Evolutionary conservation across 1,284 basidiomycete genomes (phyloP).

Genomic region (Apiotrichum akiyoshidainum): DNA sequence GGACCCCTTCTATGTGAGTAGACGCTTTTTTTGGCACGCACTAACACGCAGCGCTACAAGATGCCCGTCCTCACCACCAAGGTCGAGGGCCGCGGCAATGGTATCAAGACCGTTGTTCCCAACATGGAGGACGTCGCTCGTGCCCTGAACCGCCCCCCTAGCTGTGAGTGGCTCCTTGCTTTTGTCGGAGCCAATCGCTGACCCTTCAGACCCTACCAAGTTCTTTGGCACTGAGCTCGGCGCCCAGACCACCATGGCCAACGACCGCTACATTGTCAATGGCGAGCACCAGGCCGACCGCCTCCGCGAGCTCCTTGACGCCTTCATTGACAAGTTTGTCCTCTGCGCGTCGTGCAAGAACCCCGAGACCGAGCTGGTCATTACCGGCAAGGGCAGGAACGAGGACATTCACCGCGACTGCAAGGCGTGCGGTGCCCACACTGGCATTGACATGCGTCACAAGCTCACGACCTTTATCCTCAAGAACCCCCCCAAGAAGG

Average conservation of each 20-base stretch:
- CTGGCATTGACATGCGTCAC: constrained; percentile 92
- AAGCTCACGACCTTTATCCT: constrained; percentile 94
- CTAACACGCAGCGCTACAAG: constrained; percentile 49
- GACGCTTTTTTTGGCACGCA: not conserved
- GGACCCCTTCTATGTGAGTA: constrained; percentile 57
- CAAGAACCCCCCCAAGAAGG: constrained; percentile 83
- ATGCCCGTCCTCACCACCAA: constrained; percentile 96
- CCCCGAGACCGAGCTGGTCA: constrained; percentile 94
- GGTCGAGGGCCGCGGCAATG: constrained; percentile 98
- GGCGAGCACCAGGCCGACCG: constrained; percentile 90
- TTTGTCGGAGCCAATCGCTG: not conserved
- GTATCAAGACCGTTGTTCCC: constrained; percentile 97
- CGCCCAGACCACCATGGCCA: constrained; percentile 93
- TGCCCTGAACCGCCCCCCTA: constrained; percentile 88
- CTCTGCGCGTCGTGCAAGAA: constrained; percentile 98
- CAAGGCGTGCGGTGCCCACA: constrained; percentile 95
- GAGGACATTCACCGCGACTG: constrained; percentile 94
- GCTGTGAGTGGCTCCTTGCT: constrained; percentile 53
- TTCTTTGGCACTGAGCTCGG: constrained; percentile 99
- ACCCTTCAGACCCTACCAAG: constrained; percentile 79
- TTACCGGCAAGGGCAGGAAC: constrained; percentile 64
- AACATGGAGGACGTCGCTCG: constrained; percentile 99
- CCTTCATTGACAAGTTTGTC: constrained; percentile 97
- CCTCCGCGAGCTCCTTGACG: constrained; percentile 91
- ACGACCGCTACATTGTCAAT: constrained; percentile 98